Percentiles rank a stretch among this genome's conserved stretches.
Conservation (phyloP, 768 basidiomycete genomes). For the Suillus discolor region DNA sequence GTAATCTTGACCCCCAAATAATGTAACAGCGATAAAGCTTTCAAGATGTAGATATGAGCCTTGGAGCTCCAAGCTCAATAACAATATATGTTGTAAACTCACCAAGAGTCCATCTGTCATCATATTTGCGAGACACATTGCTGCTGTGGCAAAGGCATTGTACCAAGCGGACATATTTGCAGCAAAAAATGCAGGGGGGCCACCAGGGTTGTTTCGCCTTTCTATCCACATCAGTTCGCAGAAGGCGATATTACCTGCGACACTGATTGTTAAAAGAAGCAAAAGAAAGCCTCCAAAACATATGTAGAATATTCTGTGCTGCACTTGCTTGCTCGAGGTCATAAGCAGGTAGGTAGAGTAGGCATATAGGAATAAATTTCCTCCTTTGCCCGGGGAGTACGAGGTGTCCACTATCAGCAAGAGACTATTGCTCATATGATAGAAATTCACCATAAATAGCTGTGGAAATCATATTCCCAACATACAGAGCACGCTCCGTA, state of each 20-base stretch:
- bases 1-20: slow-evolving; percentile 24
- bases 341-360: not conserved
- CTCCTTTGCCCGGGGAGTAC: not conserved
- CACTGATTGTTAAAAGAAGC: slow-evolving; percentile 26
- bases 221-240: slow-evolving; percentile 34
- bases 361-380: not conserved
- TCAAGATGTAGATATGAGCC: not conserved
- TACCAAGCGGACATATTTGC: slow-evolving; percentile 27
- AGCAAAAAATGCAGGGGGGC: slow-evolving; percentile 29
- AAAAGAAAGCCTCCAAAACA: slow-evolving; percentile 12
- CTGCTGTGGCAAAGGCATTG: slow-evolving; percentile 27
- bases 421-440: not conserved
- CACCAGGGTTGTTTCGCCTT: slow-evolving; percentile 29
- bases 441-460: not conserved
- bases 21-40: slow-evolving; percentile 39
- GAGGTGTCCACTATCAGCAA: not conserved
- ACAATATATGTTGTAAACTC: slow-evolving; percentile 5
- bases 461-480: not conserved
- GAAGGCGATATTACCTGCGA: slow-evolving; percentile 23
- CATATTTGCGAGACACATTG: slow-evolving; percentile 23
- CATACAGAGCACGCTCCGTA: not conserved
- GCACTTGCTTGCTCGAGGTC: not conserved
- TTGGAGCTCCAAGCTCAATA: not conserved
- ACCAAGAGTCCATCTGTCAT: slow-evolving; percentile 35
- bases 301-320: not conserved